A percentile compares a stretch with the other conserved stretches of the same genome.
Evolutionary conservation across 2,329 filamentous ascomycete genomes (phyloP).

Genomic region (Macrophomina phaseolina): DNA sequence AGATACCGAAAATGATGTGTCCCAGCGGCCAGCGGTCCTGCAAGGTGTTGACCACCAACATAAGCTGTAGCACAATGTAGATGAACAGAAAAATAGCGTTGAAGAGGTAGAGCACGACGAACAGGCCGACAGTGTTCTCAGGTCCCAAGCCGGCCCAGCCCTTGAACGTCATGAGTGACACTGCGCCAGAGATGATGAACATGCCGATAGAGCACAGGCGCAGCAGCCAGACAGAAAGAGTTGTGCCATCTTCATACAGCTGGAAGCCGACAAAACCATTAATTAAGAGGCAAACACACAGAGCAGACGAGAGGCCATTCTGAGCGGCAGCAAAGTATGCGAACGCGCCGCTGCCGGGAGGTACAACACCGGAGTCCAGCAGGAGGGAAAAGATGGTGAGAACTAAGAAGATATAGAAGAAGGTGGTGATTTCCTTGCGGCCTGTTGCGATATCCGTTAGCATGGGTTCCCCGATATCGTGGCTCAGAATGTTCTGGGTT

Average conservation of each 20-base stretch:
- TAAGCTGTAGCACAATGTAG: constrained; percentile 84
- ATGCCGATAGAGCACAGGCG: constrained; percentile 77
- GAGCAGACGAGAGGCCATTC: constrained; percentile 80
- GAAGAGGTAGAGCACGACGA: constrained; percentile 88
- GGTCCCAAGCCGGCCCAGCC: constrained; percentile 85
- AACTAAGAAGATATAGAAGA: constrained; percentile 97
- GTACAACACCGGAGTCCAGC: constrained; percentile 90
- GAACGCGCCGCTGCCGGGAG: constrained; percentile 78
- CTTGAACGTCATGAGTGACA: constrained; percentile 92
- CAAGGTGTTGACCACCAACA: constrained; percentile 87
- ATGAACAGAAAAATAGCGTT: constrained; percentile 86
- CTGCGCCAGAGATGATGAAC: constrained; percentile 84
- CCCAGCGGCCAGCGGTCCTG: constrained; percentile 95
- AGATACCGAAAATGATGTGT: constrained; percentile 85
- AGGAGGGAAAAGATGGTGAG: constrained; percentile 87
- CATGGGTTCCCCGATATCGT: not conserved
- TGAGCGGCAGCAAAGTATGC: constrained; percentile 92
- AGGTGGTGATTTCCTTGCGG: constrained; percentile 77
- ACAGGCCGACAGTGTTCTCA: constrained; percentile 84
- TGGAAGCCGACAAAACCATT: constrained; percentile 99
- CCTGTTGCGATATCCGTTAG: constrained; percentile 51
- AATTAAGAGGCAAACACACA: constrained; percentile 88
- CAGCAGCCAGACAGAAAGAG: constrained; percentile 90
- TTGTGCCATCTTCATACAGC: constrained; percentile 95
- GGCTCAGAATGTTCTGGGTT: not conserved